Evolutionary conservation across 768 basidiomycete species (phyloP), one percentile per base, ranked within the genome.

Genomic region (Sarcodon aspratus): DNA sequence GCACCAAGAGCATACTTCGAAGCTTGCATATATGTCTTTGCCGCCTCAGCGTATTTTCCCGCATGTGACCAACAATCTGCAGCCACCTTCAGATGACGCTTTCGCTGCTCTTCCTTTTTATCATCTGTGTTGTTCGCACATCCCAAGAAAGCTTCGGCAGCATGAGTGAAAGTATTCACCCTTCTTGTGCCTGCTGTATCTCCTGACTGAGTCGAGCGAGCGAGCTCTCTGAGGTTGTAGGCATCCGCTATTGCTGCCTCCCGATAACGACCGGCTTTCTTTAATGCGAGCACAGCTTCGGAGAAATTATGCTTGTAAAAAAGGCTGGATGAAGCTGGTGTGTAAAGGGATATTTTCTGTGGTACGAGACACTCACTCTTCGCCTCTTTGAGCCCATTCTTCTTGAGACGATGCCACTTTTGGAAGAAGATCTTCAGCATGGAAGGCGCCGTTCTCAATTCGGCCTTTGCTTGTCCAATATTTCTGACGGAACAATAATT

Each of bases 231-330:
- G 6, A 80, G 67, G 46, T 71, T 66, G 53, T 77, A 81, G 0
- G 81, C 76, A 7, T 71, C 52, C 1, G 79, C 69, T 9, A 79
- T 67, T 2, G 60, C 66, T 12, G 61, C 69, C 59, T 80, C 68
- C 12, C 68, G 67, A 0, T 52, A 60, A 43, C 66, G 56, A 1
- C 52, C 61, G 1, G 81, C 82, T 3, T 72, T 68, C 44, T 71
- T 67, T 40, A 72, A 80, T 49, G 75, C 76, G 44, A 75, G 67
- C 64, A 69, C 71, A 0, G 81, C 78, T 51, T 81, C 75, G 3
- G 66, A 55, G 52, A 74, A 82, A 36, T 67, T 65, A 35, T 71
- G 64, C 47, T 72, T 64, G 36, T 63, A 54, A 56, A 76, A 77
- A 3, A 76, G 52, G 7, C 40, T 42, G 40, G 40, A 13, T 15